Percentiles rank a stretch among this genome's conserved stretches.
These are phyloP conservation scores for Suhomyces wounanorum DNA, from an alignment of 1,139 yeast species.

Conservation along the genomic window DNA sequence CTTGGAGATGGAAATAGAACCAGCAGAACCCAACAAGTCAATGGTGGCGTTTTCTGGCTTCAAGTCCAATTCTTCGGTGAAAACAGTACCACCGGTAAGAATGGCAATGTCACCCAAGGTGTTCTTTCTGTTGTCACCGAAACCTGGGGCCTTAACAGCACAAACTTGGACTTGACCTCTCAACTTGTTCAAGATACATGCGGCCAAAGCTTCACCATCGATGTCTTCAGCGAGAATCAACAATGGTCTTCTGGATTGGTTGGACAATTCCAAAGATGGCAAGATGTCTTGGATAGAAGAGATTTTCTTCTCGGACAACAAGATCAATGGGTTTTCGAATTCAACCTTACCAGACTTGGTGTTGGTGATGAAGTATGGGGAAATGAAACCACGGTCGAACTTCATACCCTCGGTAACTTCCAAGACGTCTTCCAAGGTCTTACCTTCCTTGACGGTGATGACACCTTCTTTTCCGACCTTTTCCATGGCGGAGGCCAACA, in stretches of 20 bases:
- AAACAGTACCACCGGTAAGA: constrained; percentile 96
- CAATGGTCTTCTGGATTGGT: constrained; percentile 93
- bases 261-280: constrained; percentile 93
- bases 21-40: constrained; percentile 91
- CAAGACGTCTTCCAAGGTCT: constrained; percentile 93
- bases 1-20: constrained; percentile 91
- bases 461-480: constrained; percentile 99
- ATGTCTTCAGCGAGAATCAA: constrained; percentile 95
- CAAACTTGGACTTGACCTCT: constrained; percentile 99
- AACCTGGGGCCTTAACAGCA: constrained; percentile 99
- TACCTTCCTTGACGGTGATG: constrained; percentile 95
- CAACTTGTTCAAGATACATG: constrained; percentile 96
- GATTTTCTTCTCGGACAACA: constrained; percentile 92
- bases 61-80: constrained; percentile 96
- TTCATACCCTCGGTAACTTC: constrained; percentile 99
- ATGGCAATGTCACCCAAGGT: constrained; percentile 96
- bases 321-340: constrained; percentile 90
- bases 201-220: constrained; percentile 99
- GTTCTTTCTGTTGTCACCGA: constrained; percentile 99
- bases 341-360: constrained; percentile 96
- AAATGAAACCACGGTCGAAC: constrained; percentile 97
- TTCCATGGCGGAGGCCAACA: constrained; percentile 97
- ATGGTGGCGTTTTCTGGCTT: constrained; percentile 96
- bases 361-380: constrained; percentile 97
- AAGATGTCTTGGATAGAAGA: constrained; percentile 89